Evolutionary conservation across 192 early-diverging fungal species (phyloP).

Genomic region (Entomortierella parvispora): DNA sequence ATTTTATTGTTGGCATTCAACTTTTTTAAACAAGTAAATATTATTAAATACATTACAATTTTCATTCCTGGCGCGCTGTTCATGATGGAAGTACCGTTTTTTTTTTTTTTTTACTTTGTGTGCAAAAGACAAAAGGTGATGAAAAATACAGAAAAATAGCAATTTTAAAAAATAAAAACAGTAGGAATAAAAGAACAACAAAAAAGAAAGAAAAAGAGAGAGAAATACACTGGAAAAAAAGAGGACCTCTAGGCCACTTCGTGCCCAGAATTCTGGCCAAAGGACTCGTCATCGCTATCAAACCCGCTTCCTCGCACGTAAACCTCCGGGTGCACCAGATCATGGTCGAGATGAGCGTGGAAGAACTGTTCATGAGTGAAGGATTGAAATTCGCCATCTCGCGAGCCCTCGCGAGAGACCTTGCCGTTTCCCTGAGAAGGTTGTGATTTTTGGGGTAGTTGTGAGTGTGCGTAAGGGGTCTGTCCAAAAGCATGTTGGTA

Average conservation of each 20-base stretch:
- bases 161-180: no score
- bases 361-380: conserved; percentile 33
- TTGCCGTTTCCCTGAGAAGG: conserved; percentile 1
- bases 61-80: no score
- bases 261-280: conserved; percentile 9
- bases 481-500: no score
- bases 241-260: not conserved
- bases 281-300: conserved; percentile 44
- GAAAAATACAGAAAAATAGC: not conserved
- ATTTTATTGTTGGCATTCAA: no score
- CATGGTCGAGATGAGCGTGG: conserved; percentile 4
- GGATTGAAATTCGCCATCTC: conserved; percentile 36
- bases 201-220: not conserved
- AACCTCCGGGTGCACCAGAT: conserved; percentile 27
- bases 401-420: conserved; percentile 23
- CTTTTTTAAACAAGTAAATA: no score
- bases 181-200: not conserved
- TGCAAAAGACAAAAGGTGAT: not conserved
- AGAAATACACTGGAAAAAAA: not conserved
- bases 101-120: not conserved
- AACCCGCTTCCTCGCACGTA: conserved; percentile 2
- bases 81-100: not conserved
- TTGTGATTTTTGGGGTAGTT: not conserved
- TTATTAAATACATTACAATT: no score
- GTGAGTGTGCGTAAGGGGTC: not conserved